These are phyloP conservation scores for Firmiana major DNA, from an alignment of 345 rosid genomes.

Conservation along the genomic window DNA sequence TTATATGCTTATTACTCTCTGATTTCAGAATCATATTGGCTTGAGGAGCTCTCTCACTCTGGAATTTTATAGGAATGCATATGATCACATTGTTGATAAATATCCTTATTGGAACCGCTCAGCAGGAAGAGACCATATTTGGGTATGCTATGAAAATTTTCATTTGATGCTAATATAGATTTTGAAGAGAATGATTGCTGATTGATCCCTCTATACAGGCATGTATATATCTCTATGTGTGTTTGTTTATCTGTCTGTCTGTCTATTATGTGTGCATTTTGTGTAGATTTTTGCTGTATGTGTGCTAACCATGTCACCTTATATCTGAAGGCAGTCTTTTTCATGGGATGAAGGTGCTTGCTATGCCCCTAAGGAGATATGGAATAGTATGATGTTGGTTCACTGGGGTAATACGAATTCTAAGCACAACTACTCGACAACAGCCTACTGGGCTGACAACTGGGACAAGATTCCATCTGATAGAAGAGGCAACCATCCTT, in stretches of 20 bases:
- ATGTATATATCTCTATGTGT: background rate
- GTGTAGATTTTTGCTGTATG: slow-evolving; percentile 2
- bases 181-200: background rate
- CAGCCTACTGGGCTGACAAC: slow-evolving; percentile 88
- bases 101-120: slow-evolving; percentile 88
- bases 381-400: slow-evolving; percentile 97
- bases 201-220: background rate
- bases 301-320: slow-evolving; percentile 31
- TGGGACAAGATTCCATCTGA: slow-evolving; percentile 73
- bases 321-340: slow-evolving; percentile 72
- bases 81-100: slow-evolving; percentile 57
- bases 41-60: slow-evolving; percentile 89
- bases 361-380: slow-evolving; percentile 99
- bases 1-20: slow-evolving; percentile 14
- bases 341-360: slow-evolving; percentile 99
- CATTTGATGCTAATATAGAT: background rate
- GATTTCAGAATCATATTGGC: slow-evolving; percentile 66
- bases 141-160: slow-evolving; percentile 52
- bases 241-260: background rate
- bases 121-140: slow-evolving; percentile 88
- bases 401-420: slow-evolving; percentile 99
- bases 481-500: slow-evolving; percentile 87
- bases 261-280: background rate
- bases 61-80: slow-evolving; percentile 77
- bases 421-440: slow-evolving; percentile 88